A percentile compares a stretch with the other conserved stretches of the same genome.
phyloP scores from a whole-genome alignment of 108 stramenopile genomes.

The Nannochloropsis oceanica region DNA sequence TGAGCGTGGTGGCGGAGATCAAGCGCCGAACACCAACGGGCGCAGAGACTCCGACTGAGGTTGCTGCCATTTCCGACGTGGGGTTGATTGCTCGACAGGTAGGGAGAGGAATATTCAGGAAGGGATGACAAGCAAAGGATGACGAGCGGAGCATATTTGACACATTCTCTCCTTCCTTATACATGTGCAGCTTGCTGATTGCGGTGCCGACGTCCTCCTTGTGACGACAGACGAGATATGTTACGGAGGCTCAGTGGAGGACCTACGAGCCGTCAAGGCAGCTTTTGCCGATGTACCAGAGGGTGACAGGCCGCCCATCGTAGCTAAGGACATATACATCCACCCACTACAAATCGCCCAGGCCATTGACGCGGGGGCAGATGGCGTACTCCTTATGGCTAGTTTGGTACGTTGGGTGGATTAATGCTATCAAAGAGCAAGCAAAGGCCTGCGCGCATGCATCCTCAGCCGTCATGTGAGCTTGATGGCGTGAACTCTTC shows the following conservation, averaged over 20 bases:
- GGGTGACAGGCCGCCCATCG: neutral
- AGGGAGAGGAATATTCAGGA: neutral
- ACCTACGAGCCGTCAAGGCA: neutral
- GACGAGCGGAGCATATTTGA: too few species aligned
- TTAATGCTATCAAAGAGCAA: too few species aligned
- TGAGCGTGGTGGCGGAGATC: conserved; percentile 3
- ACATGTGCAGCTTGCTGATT: neutral
- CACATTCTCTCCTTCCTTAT: neutral
- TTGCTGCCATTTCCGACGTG: conserved; percentile 1
- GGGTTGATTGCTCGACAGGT: neutral
- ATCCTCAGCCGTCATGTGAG: too few species aligned
- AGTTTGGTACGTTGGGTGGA: neutral
- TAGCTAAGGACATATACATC: neutral
- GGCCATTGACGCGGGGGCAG: neutral
- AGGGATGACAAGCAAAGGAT: neutral
- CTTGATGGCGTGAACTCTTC: too few species aligned
- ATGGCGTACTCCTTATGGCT: neutral
- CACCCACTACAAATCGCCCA: neutral
- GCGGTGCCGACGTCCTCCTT: neutral
- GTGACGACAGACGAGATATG: conserved; percentile 6
- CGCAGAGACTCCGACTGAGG: neutral
- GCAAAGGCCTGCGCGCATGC: too few species aligned
- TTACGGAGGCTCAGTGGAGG: neutral
- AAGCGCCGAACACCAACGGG: neutral
- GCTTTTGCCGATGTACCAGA: neutral